phyloP scores from a whole-genome alignment of 768 basidiomycete genomes.

The Panellus pusillus region DNA sequence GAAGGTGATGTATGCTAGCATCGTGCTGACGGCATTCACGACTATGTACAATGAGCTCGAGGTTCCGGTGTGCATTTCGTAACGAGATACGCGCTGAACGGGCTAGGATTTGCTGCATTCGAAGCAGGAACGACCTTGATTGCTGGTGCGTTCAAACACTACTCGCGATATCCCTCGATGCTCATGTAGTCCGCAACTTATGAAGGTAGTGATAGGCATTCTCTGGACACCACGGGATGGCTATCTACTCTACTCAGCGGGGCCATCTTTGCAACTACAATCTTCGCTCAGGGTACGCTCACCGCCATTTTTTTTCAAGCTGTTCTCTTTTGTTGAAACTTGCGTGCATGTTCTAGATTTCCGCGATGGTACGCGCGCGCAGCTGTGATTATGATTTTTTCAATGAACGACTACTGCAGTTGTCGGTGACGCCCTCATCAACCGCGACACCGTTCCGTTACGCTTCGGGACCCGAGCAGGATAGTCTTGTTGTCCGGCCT shows the following conservation, averaged over 20 bases:
- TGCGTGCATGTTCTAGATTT: constrained; percentile 1
- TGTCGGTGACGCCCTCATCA: constrained; percentile 35
- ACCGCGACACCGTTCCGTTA: constrained; percentile 43
- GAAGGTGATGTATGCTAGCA: constrained; percentile 13
- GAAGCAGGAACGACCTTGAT: constrained; percentile 21
- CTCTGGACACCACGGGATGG: constrained; percentile 26
- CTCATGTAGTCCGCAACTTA: neutral
- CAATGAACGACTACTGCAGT: constrained; percentile 14
- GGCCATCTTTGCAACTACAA: constrained; percentile 39
- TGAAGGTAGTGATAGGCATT: constrained; percentile 22
- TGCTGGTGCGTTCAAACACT: constrained; percentile 12
- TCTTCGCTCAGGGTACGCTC: constrained; percentile 35
- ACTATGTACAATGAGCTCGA: constrained; percentile 19
- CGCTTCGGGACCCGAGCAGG: constrained; percentile 32
- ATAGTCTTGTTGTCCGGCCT: constrained; percentile 28
- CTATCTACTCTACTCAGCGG: constrained; percentile 34
- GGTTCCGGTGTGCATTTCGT: constrained; percentile 12
- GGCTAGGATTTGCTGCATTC: constrained; percentile 19
- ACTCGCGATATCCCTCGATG: neutral
- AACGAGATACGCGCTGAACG: constrained; percentile 15
- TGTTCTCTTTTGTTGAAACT: neutral
- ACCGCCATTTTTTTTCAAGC: too few relatives aligned
- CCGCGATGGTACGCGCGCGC: constrained; percentile 8
- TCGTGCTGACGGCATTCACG: constrained; percentile 16
- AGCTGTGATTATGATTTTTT: constrained; percentile 21